Percentiles rank a stretch among this genome's conserved stretches.
phyloP scores from a whole-genome alignment of 306 rosid species.

The Cyclanthera cordifolia region DNA sequence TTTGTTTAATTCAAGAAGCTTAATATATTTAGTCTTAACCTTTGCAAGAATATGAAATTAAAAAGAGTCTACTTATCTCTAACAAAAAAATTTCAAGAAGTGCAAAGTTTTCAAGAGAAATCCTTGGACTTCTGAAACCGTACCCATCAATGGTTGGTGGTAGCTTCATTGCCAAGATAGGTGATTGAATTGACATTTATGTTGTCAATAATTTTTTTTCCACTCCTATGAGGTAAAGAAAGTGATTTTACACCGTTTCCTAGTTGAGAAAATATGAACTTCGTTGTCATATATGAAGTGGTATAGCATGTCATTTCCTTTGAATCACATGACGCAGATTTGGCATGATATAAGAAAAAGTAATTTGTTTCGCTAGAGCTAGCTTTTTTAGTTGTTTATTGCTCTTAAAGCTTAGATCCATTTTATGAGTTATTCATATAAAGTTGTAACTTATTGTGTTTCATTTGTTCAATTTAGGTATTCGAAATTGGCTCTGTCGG shows the following conservation, averaged over 20 bases:
- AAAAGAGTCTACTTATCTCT: background rate
- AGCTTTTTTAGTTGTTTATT: background rate
- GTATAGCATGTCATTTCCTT: background rate
- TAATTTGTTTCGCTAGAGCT: background rate
- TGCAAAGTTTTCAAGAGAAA: background rate
- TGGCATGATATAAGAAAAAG: background rate
- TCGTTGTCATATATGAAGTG: background rate
- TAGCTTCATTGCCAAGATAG: background rate
- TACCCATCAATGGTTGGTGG: background rate
- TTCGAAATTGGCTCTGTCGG: slow-evolving; percentile 84
- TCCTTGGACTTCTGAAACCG: background rate
- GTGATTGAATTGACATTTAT: background rate
- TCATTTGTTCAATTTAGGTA: slow-evolving; percentile 29
- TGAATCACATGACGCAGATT: background rate
- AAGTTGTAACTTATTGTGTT: background rate
- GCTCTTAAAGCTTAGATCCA: background rate
- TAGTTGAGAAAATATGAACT: background rate
- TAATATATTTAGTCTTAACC: background rate
- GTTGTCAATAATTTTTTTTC: background rate
- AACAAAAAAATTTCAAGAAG: background rate
- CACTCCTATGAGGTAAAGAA: background rate
- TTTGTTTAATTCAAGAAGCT: background rate
- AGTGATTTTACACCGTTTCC: background rate
- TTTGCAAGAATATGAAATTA: background rate
- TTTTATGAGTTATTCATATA: background rate